These are phyloP conservation scores for Colletotrichum salicis DNA, from an alignment of 2,329 filamentous ascomycete species.

Conservation along the genomic window DNA sequence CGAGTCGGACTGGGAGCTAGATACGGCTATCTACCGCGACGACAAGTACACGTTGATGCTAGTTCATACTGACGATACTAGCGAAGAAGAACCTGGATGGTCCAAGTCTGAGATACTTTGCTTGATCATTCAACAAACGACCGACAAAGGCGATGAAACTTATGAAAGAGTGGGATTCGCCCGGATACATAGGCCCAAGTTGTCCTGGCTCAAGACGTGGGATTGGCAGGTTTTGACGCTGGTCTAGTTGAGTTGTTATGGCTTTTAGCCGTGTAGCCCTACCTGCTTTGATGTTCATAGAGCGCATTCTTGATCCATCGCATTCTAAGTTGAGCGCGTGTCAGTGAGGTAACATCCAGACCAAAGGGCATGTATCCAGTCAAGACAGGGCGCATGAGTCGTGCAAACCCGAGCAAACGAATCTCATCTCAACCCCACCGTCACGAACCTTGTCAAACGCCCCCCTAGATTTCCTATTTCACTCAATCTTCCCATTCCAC, in stretches of 20 bases:
- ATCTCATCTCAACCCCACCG: not conserved
- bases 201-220: constrained; percentile 4
- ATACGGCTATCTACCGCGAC: not conserved
- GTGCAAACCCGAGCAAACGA: not conserved
- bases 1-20: not conserved
- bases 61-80: not conserved
- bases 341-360: not conserved
- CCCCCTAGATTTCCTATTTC: constrained; percentile 1
- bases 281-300: not conserved
- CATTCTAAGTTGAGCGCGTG: not conserved
- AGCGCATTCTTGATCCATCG: not conserved
- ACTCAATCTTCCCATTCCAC: not conserved
- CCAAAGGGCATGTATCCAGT: not conserved
- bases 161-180: not conserved
- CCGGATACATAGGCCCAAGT: not conserved
- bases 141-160: accelerated
- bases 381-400: not conserved
- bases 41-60: not conserved
- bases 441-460: not conserved
- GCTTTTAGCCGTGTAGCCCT: too few species aligned
- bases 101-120: not conserved
- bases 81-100: not conserved
- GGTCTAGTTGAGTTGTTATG: not conserved
- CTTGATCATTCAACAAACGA: not conserved
- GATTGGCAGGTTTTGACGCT: not conserved